Evolutionary conservation across 1,284 basidiomycete genomes (phyloP), one percentile per base, ranked within the genome.

Genomic region (Takashimella koratensis): DNA sequence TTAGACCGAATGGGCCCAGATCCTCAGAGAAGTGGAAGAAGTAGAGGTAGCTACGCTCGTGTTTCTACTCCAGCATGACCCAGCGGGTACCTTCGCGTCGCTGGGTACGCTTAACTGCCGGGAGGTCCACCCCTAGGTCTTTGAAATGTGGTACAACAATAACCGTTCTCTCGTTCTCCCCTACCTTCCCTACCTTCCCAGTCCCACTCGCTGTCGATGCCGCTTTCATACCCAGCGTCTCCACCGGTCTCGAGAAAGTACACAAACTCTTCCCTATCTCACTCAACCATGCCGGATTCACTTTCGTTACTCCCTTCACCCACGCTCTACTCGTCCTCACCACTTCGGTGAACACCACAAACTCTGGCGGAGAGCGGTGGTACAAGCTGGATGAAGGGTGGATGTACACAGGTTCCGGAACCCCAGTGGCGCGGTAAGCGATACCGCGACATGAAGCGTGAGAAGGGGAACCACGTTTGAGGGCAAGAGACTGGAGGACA

Each of bases 221-320:
- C 13, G 19, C 44, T 53, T 61, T 52, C 53, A 46, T 56, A 4
- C 55, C 65, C 40, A 81, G 84, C 51, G 86, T 84, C 75, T 86
- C 88, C 25, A 84, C 70, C 0, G 91, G 88, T 73, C 93, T 94
- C 4, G 87, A 90, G 71, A 90, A 97, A 1, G 86, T 87, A 75
- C 94, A 98, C 47, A 97, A 76, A 0, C 85, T 80, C 45, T 82
- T 79, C 45, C 90, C 95, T 11, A 98, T 79, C 1, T 82, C 82
- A 2, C 88, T 80, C 40, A 99, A 75, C 96, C 96, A 99, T 8
- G 83, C 82, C 1, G 91, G 83, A 74, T 98, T 96, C 62, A 97
- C 82, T 43, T 86, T 81, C 0, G 93, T 96, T 22, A 93, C 66
- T 27, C 91, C 88, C 82, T 90, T 94, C 46, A 96, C 73, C 82